Conservation (phyloP, 2,329 filamentous ascomycete species). For the Arthrobotrys megalospora region DNA sequence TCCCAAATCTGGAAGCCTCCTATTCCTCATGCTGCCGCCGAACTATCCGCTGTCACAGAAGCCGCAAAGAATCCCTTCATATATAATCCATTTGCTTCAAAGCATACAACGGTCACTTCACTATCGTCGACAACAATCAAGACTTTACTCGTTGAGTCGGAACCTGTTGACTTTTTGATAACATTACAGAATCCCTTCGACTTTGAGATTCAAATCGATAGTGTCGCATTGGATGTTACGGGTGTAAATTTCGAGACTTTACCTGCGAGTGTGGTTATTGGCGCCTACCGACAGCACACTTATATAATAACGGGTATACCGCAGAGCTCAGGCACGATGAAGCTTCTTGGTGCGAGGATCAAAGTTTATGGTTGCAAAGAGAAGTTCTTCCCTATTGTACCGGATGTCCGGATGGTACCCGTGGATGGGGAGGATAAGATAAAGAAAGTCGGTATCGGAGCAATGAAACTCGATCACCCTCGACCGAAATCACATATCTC, state of each 20-base stretch:
- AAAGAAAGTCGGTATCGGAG: constrained; percentile 79
- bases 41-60: constrained; percentile 69
- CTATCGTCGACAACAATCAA: constrained; percentile 74
- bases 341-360: constrained; percentile 82
- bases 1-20: constrained; percentile 70
- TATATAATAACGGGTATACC: constrained; percentile 83
- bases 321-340: constrained; percentile 77
- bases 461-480: constrained; percentile 70
- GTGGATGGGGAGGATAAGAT: constrained; percentile 78
- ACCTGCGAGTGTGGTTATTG: constrained; percentile 77
- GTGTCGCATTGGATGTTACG: constrained; percentile 80
- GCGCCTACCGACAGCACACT: constrained; percentile 78
- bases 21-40: constrained; percentile 75
- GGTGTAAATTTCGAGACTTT: constrained; percentile 80
- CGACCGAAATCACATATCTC: constrained; percentile 63
- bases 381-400: constrained; percentile 86
- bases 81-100: constrained; percentile 87
- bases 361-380: constrained; percentile 86
- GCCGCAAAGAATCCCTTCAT: constrained; percentile 83
- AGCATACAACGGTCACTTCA: constrained; percentile 74
- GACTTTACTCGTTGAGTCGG: constrained; percentile 78
- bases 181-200: constrained; percentile 95
- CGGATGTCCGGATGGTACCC: constrained; percentile 75
- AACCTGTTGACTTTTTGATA: constrained; percentile 82
- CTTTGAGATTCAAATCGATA: constrained; percentile 90